Base-by-base conservation (phyloP, 192 early-diverging fungal genomes). In the Bifiguratus adelaidae region DNA sequence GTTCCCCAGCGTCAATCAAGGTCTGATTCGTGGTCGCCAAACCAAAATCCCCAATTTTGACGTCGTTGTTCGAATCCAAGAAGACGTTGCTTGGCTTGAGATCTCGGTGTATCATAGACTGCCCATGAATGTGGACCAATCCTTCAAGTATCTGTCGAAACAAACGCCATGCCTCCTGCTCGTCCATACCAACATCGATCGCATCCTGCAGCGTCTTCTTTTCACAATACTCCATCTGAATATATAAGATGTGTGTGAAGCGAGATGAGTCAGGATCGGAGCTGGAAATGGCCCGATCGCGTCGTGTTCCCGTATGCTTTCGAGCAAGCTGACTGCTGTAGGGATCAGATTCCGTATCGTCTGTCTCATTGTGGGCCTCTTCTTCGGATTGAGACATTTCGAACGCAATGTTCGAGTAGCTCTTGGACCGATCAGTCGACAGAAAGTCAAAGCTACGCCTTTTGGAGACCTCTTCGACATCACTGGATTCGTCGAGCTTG, bases 171-270 rank as follows among this genome's bases (percentile, higher is more conserved):
- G 70, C 62, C 54, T 86, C 83, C 35, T 92, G 77, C 21, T 83
- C 77, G 37, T 83, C 78, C 9, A 97, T 43, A 0, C 84, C 83
- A 49, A 74, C 73, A 25, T 85, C 78, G 47, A 97, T 86, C 18
- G 90, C 51, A 50, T 94, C 88, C 50, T 71, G 72, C 3, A 97
- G 63, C 0, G 94, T 94, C 50, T 89, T 89, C 44, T 90, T 80
- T 57, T 97, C 94, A 58, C 94, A 97, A 58, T 95, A 97, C 66
- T 97, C 92, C 94, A 97, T 97, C 60, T 97, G 94, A 42, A 97
- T 97, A 50, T 95, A 91, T 23, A 96, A 57, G 7, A 82, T 81
- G 42, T 78, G 60, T 4, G 68, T 67, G 13, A 51, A 50, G 20
- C 54, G 52, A 47, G 45, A 41, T 30, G 45, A 46, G 30, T 44